Base-by-base conservation (phyloP, 148 eudicot species). In the Silene conica region DNA sequence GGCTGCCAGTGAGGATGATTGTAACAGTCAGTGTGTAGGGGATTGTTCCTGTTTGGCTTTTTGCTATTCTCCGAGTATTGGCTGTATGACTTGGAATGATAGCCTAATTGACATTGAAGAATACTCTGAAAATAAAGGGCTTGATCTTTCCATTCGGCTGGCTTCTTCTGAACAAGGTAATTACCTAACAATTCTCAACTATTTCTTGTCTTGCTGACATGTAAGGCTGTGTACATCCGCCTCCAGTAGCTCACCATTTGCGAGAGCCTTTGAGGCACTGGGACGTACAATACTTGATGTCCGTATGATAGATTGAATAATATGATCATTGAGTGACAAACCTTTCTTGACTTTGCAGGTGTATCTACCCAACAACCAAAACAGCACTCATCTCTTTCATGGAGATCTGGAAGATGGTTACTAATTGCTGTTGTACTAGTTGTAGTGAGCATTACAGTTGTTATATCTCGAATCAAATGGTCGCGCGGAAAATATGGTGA, bases 41-140 rank as follows among this genome's bases (percentile, higher is more conserved):
- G 74, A 74, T 14, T 88, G 91, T 45, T 78, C 83, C 0, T 86
- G 91, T 5, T 15, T 72, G 67, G 87, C 84, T 73, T 88, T 78
- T 77, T 76, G 86, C 5, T 79, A 72, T 80, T 5, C 52, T 59
- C 10, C 19, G 2, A 82, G 80, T 58, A 73, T 83, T 14, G 84
- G 84, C 8, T 87, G 91, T 38, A 83, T 85, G 88, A 55, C 22
- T 28, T 87, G 88, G 91, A 81, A 1, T 0, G 73, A 56, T 60
- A 79, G 50, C 73, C 60, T 87, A 34, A 50, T 80, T 19, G 91
- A 87, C 58, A 72, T 80, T 38, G 80, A 83, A 43, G 74, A 82
- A 56, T 76, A 76, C 52, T 38, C 76, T 6, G 25, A 50, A 1
- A 38, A 8, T 26, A 21, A 8, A 8, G 87, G 88, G 20, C 61